These are phyloP conservation scores for Nemania abortiva DNA, from an alignment of 2,329 filamentous ascomycete species.

Conservation along the genomic window DNA sequence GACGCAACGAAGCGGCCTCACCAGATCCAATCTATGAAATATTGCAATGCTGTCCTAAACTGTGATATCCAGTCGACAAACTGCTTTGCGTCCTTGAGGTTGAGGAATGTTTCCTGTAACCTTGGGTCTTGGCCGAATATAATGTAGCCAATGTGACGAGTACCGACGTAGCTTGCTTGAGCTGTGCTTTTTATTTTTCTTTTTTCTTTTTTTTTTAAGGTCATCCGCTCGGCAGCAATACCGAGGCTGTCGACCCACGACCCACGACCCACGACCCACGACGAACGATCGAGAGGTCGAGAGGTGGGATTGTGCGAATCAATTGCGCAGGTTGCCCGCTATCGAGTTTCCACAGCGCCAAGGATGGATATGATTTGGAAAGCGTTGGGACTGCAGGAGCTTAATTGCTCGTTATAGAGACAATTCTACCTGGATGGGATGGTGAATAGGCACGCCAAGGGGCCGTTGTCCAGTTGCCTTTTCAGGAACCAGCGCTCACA, in stretches of 20 bases:
- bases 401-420: conserved; percentile 27
- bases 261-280: conserved; percentile 25
- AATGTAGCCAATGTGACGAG: conserved; percentile 19
- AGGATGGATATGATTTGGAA: conserved; percentile 32
- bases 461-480: conserved; percentile 28
- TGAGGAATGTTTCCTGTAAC: conserved; percentile 6
- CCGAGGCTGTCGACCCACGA: conserved; percentile 25
- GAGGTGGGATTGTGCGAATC: conserved; percentile 29
- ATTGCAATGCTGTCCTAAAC: conserved; percentile 4
- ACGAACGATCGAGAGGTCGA: conserved; percentile 14
- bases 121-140: conserved; percentile 10
- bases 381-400: conserved; percentile 25
- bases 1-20: conserved; percentile 1
- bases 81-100: background rate
- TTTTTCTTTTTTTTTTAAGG: background rate
- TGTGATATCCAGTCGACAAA: background rate
- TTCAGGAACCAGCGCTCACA: conserved; percentile 24
- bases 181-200: background rate
- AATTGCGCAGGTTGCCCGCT: conserved; percentile 13
- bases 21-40: conserved; percentile 10
- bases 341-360: conserved; percentile 20
- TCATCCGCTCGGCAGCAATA: conserved; percentile 27
- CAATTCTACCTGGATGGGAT: conserved; percentile 24
- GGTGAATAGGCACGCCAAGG: conserved; percentile 31
- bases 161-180: background rate